A percentile compares a stretch with the other conserved stretches of the same genome.
Evolutionary conservation across 257 asterid genomes (phyloP).

Genomic region (Forsythia suspensa): DNA sequence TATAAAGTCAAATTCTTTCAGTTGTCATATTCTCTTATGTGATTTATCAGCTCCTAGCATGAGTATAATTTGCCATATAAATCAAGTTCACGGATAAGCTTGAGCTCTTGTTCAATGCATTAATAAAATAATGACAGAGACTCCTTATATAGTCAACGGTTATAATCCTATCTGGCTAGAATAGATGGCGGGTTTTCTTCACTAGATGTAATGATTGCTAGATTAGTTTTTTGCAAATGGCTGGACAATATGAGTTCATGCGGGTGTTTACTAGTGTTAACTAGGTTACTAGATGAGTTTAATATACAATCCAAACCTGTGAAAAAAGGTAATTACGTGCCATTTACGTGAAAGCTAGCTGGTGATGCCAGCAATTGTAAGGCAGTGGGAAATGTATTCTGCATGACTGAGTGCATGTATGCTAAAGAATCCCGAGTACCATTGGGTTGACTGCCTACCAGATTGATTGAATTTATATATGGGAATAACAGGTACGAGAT

Average conservation of each 20-base stretch:
- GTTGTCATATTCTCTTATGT: background rate
- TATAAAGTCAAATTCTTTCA: slow-evolving; percentile 11
- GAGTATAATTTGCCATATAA: background rate
- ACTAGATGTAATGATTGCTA: too few relatives aligned
- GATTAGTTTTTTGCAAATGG: too few relatives aligned
- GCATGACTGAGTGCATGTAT: slow-evolving; percentile 13
- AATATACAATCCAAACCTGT: slow-evolving; percentile 7
- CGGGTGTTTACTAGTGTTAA: background rate
- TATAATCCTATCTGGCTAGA: background rate
- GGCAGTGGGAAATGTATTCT: background rate
- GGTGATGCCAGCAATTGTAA: slow-evolving; percentile 9
- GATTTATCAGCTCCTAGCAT: background rate
- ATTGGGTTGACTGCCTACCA: background rate
- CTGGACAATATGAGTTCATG: too few relatives aligned
- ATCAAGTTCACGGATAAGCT: background rate
- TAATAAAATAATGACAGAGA: background rate
- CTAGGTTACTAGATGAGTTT: background rate
- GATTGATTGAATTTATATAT: slow-evolving; percentile 8
- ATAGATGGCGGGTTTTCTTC: background rate
- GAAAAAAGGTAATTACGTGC: background rate
- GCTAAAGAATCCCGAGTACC: slow-evolving; percentile 8
- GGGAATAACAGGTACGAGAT: background rate
- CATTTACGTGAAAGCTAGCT: slow-evolving; percentile 15
- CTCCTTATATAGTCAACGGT: background rate
- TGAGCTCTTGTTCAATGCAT: background rate